phyloP scores from a whole-genome alignment of 148 eudicot species.

The Camellia granthamiana region DNA sequence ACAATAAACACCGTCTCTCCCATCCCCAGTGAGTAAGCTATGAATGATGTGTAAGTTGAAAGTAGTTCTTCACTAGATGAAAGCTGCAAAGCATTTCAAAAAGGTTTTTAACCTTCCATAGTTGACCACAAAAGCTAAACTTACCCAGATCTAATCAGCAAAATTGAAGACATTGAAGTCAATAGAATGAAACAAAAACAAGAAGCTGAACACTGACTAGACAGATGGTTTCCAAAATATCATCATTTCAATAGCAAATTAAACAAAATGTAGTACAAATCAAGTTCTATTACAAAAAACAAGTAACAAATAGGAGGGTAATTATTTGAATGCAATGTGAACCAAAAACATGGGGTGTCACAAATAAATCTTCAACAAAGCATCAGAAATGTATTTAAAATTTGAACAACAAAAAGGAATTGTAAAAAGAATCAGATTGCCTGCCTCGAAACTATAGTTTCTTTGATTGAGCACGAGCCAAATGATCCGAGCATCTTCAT shows the following conservation, averaged over 20 bases:
- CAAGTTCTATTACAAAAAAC: slow-evolving; percentile 13
- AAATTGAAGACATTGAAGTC: not conserved
- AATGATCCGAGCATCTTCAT: not conserved
- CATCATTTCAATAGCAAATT: not conserved
- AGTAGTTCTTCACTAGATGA: no score
- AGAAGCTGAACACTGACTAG: not conserved
- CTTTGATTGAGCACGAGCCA: not conserved
- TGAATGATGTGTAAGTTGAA: no score
- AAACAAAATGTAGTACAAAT: not conserved
- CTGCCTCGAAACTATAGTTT: not conserved
- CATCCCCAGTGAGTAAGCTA: no score
- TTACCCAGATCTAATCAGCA: not conserved
- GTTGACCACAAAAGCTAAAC: no score
- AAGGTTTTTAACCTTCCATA: not conserved
- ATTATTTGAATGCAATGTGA: not conserved
- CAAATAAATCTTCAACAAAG: not conserved
- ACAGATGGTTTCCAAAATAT: not conserved
- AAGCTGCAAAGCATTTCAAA: no score
- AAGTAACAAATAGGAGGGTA: not conserved
- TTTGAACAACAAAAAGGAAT: not conserved
- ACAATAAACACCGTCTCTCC: no score
- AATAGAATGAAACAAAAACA: not conserved
- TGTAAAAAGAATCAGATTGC: not conserved
- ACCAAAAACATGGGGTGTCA: slow-evolving; percentile 7
- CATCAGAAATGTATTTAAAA: not conserved